Percentiles rank a stretch among this genome's conserved stretches.
These are phyloP conservation scores for Brettanomyces anomalus DNA, from an alignment of 805 yeast species.

Conservation along the genomic window DNA sequence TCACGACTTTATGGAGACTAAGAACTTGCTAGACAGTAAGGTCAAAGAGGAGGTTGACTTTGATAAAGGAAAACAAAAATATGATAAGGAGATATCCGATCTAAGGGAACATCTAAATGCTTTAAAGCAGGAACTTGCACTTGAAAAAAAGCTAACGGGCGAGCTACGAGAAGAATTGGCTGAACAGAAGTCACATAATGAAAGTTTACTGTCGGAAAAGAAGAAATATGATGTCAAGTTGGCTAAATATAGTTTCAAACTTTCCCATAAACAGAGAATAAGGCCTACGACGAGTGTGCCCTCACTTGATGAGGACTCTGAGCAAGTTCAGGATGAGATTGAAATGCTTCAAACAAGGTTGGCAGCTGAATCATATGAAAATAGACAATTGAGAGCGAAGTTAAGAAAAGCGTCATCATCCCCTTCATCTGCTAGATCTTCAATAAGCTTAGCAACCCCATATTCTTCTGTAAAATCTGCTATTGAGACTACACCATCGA, in stretches of 20 bases:
- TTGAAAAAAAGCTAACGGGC: constrained; percentile 19
- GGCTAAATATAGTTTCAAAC: constrained; percentile 24
- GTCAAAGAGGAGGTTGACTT: constrained; percentile 34
- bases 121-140: constrained; percentile 20
- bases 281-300: neutral
- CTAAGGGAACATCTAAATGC: constrained; percentile 24
- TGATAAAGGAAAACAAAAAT: constrained; percentile 35
- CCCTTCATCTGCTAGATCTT: constrained; percentile 4
- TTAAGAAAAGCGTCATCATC: constrained; percentile 22
- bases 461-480: neutral
- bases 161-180: constrained; percentile 19
- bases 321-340: constrained; percentile 41
- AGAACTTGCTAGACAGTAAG: constrained; percentile 31
- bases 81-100: constrained; percentile 31
- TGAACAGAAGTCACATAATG: constrained; percentile 26
- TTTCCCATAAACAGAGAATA: constrained; percentile 15
- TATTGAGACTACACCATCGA: neutral
- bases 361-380: constrained; percentile 57
- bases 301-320: constrained; percentile 7
- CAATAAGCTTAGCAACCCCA: neutral
- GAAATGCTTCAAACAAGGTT: constrained; percentile 51
- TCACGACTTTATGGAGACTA: constrained; percentile 36
- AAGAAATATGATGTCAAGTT: constrained; percentile 22
- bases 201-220: constrained; percentile 22
- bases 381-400: constrained; percentile 37